These are phyloP conservation scores for Acacia melanoxylon DNA, from an alignment of 306 rosid species.

Conservation along the genomic window DNA sequence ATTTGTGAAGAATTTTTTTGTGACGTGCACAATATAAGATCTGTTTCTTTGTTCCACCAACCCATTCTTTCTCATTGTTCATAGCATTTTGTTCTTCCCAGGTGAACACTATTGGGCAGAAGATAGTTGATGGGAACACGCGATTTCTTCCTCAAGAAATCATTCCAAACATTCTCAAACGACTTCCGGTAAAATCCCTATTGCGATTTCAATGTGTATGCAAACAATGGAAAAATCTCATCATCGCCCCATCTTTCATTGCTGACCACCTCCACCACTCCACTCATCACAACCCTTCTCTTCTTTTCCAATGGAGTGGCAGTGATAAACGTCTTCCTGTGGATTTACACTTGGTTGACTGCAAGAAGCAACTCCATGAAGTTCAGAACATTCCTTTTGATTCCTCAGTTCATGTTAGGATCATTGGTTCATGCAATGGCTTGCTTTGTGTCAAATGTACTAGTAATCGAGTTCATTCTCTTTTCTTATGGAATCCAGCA, in stretches of 20 bases:
- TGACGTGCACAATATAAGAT: background rate
- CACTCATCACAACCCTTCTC: background rate
- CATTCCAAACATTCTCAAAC: background rate
- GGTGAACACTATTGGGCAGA: background rate
- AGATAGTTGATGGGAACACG: background rate
- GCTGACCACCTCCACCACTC: background rate
- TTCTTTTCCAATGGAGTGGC: background rate
- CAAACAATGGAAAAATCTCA: background rate
- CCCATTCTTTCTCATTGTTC: background rate
- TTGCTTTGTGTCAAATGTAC: background rate
- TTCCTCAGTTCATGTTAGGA: background rate
- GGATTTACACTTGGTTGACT: background rate
- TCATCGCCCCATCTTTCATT: background rate
- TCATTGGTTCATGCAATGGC: background rate
- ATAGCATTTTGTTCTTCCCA: background rate
- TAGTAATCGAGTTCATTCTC: background rate
- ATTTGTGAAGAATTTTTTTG: background rate
- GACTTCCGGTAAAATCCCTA: background rate
- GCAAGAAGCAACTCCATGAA: background rate
- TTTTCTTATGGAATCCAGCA: background rate
- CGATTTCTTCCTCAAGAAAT: background rate
- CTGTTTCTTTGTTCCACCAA: background rate
- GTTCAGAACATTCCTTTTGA: background rate
- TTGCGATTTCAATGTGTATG: background rate
- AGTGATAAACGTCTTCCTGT: background rate